phyloP scores from a whole-genome alignment of 129 eudicot genomes.

The Flaveria bidentis region DNA sequence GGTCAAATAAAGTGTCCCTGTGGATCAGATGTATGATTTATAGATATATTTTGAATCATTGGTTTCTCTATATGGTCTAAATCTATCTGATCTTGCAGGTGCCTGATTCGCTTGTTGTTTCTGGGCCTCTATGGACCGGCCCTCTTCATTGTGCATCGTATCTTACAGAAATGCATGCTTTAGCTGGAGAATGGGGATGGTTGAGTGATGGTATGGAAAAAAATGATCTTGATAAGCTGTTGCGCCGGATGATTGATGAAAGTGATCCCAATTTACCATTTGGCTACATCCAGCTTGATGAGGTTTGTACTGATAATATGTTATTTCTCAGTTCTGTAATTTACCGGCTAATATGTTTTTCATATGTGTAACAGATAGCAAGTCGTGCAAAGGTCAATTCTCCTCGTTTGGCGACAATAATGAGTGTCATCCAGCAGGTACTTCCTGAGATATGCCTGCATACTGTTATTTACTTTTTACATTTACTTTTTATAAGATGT shows the following conservation, averaged over 20 bases:
- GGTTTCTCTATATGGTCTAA: background rate
- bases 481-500: background rate
- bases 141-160: conserved; percentile 72
- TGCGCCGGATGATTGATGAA: conserved; percentile 76
- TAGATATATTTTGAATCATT: background rate
- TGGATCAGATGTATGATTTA: conserved; percentile 49
- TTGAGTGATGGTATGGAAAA: conserved; percentile 45
- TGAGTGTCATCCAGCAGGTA: conserved; percentile 70
- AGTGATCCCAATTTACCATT: conserved; percentile 73
- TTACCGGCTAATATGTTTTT: background rate
- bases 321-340: background rate
- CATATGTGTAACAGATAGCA: conserved; percentile 55
- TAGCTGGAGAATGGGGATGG: conserved; percentile 96
- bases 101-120: conserved; percentile 61
- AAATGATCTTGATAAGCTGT: conserved; percentile 56
- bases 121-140: conserved; percentile 97
- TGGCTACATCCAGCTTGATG: conserved; percentile 76
- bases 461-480: conserved; percentile 3
- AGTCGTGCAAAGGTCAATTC: conserved; percentile 83
- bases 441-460: background rate
- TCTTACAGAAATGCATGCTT: conserved; percentile 61
- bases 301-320: conserved; percentile 44
- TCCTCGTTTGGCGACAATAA: conserved; percentile 51
- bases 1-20: conserved; percentile 71
- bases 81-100: conserved; percentile 46